Conservation (phyloP, 2,329 filamentous ascomycete species). For the Dothistroma pini region DNA sequence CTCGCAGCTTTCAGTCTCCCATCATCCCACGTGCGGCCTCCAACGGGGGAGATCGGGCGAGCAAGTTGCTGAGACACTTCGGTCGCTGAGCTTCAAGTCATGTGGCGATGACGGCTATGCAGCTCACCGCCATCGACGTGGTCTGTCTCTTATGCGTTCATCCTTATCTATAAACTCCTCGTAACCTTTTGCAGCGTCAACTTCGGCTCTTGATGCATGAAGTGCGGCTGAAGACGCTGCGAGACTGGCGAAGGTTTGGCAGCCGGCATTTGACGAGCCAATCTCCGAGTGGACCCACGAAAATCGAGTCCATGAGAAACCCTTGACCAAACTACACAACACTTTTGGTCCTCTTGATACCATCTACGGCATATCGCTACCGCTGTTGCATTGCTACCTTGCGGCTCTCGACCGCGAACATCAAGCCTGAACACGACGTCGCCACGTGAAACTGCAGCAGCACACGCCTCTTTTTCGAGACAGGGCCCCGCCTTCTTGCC, state of each 20-base stretch:
- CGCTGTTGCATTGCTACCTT: neutral
- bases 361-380: neutral
- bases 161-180: slow-evolving; percentile 2
- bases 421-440: neutral
- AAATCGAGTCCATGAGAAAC: neutral
- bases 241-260: neutral
- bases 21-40: slow-evolving; percentile 18
- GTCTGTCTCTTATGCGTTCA: slow-evolving; percentile 2
- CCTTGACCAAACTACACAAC: neutral
- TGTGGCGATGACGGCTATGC: slow-evolving; percentile 17
- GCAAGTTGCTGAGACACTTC: slow-evolving; percentile 17
- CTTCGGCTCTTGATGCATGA: slow-evolving; percentile 4
- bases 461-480: neutral
- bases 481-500: slow-evolving; percentile 6
- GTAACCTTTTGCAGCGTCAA: slow-evolving; percentile 4
- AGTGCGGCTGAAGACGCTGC: neutral
- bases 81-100: slow-evolving; percentile 18
- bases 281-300: neutral
- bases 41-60: neutral
- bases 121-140: slow-evolving; percentile 16
- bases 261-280: neutral
- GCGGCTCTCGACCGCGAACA: neutral
- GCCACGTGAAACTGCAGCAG: neutral
- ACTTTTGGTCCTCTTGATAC: neutral
- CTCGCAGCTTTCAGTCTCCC: neutral